phyloP scores from a whole-genome alignment of 768 basidiomycete genomes.

The Obba rivulosa region DNA sequence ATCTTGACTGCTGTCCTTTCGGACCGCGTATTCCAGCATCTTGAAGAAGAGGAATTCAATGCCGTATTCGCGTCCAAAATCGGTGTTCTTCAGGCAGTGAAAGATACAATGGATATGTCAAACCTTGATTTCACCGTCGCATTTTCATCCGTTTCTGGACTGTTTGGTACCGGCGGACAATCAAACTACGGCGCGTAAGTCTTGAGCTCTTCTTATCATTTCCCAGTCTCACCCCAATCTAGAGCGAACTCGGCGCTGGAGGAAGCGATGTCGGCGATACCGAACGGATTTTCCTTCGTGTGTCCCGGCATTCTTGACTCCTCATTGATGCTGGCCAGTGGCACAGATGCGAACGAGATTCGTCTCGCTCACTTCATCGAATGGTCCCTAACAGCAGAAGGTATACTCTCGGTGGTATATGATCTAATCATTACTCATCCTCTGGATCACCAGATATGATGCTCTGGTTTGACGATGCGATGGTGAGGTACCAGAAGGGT shows the following conservation, averaged over 20 bases:
- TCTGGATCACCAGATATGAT: conserved; percentile 17
- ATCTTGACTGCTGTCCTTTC: conserved; percentile 7
- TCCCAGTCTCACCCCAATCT: not conserved
- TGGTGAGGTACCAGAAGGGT: conserved; percentile 17
- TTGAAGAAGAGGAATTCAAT: conserved; percentile 9
- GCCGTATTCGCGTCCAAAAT: conserved; percentile 2
- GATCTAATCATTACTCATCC: not conserved
- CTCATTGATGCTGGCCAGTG: not conserved
- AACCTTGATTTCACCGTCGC: conserved; percentile 12
- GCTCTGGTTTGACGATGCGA: conserved; percentile 26
- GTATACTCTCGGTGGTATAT: not conserved
- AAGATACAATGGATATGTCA: conserved; percentile 1
- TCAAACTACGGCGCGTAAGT: conserved; percentile 14
- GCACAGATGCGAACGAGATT: not conserved
- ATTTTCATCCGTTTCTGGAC: conserved; percentile 15
- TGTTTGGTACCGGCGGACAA: conserved; percentile 13
- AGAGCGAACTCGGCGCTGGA: conserved; percentile 11
- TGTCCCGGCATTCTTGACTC: conserved; percentile 3
- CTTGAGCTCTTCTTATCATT: not conserved
- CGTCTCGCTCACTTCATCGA: not conserved
- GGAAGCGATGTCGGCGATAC: not conserved
- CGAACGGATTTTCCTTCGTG: conserved; percentile 6
- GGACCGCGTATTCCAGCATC: conserved; percentile 6
- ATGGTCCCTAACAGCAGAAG: conserved; percentile 6
- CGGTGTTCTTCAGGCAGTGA: conserved; percentile 4